phyloP scores from a whole-genome alignment of 768 basidiomycete species.

The Mycena rebaudengoi region DNA sequence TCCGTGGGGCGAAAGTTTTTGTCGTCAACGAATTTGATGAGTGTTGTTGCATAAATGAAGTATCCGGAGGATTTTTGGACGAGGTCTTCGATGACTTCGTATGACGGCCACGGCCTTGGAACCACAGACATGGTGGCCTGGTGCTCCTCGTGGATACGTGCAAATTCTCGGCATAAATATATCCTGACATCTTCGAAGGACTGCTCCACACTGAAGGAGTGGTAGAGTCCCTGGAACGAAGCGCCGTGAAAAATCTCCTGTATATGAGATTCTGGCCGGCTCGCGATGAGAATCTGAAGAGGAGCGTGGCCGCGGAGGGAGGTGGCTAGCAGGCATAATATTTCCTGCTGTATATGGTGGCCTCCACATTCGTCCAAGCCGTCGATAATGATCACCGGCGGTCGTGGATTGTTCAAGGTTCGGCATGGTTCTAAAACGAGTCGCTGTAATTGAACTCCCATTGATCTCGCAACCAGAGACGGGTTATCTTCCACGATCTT shows the following conservation, averaged over 20 bases:
- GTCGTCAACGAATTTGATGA: background rate
- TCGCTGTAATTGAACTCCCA: background rate
- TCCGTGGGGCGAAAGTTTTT: background rate
- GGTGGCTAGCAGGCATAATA: too few species aligned
- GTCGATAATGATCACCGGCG: background rate
- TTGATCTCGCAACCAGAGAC: background rate
- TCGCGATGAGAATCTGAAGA: background rate
- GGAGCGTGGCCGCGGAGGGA: too few species aligned
- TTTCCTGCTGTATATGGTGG: background rate
- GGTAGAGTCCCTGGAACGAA: background rate
- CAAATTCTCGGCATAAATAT: background rate
- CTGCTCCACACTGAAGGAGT: background rate
- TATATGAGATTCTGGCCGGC: background rate
- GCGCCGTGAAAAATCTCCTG: background rate
- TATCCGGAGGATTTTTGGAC: background rate
- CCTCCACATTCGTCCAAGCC: background rate
- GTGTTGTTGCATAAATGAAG: background rate
- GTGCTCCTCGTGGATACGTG: background rate
- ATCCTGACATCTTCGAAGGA: background rate
- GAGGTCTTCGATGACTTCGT: background rate
- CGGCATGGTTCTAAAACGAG: background rate
- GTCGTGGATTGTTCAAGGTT: too few species aligned
- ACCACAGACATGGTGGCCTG: background rate
- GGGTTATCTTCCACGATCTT: background rate
- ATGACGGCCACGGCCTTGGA: background rate